Conservation (phyloP, 352 stramenopile genomes). For the Hyaloperonospora brassicae region DNA sequence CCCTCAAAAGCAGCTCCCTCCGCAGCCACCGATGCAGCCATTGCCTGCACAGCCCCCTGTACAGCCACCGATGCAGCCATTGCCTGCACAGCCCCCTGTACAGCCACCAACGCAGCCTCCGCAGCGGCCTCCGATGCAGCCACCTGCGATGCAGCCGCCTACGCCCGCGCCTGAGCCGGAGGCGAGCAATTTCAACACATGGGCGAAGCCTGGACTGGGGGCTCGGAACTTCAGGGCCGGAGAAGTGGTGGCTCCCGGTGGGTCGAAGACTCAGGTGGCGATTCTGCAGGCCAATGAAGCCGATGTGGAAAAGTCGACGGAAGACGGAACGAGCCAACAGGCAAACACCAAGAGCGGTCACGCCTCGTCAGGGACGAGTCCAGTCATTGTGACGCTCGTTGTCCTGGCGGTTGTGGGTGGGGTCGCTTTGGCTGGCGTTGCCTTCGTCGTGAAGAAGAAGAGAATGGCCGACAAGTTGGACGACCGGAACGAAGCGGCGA, state of each 20-base stretch:
- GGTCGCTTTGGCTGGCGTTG: constrained; percentile 20
- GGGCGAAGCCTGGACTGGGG: constrained; percentile 3
- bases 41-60: not conserved
- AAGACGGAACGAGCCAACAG: not conserved
- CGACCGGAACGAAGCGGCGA: constrained; percentile 18
- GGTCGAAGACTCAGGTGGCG: not conserved
- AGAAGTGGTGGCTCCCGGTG: constrained; percentile 13
- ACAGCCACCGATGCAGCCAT: no score
- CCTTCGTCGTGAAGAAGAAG: constrained; percentile 23
- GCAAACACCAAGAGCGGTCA: constrained; percentile 15
- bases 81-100: not conserved
- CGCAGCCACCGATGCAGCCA: no score
- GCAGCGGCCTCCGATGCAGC: no score
- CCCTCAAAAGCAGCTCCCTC: not conserved
- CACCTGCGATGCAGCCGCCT: not conserved
- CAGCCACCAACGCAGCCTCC: not conserved
- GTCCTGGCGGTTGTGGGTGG: constrained; percentile 19
- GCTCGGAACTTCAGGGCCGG: constrained; percentile 13
- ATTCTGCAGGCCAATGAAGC: constrained; percentile 14
- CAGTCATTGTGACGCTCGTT: constrained; percentile 19
- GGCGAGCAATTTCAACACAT: constrained; percentile 11
- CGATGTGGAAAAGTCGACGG: constrained; percentile 7
- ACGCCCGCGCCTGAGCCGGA: constrained; percentile 11
- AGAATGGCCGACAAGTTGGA: constrained; percentile 24
- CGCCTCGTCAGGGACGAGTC: constrained; percentile 13